A percentile compares a stretch with the other conserved stretches of the same genome.
Evolutionary conservation across 352 stramenopile genomes (phyloP).

Genomic region (Globisporangium splendens): DNA sequence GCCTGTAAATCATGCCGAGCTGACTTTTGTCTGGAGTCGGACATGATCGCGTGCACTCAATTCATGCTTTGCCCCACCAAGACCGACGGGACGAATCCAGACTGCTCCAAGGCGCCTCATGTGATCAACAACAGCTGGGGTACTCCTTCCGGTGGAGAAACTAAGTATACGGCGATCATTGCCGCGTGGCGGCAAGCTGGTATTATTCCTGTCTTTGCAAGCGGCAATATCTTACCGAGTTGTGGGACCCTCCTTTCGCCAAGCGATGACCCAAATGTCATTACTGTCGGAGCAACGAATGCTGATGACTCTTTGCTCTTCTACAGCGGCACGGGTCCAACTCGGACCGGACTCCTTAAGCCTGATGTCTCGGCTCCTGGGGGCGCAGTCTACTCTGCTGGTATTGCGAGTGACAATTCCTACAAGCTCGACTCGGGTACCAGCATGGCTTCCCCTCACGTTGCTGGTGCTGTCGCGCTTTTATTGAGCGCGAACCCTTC

Average conservation of each 20-base stretch:
- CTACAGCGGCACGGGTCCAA: slow-evolving; percentile 26
- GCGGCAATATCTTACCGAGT: slow-evolving; percentile 10
- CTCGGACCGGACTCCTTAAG: slow-evolving; percentile 16
- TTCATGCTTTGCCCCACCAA: slow-evolving; percentile 10
- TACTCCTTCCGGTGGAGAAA: neutral
- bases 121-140: slow-evolving; percentile 23
- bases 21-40: slow-evolving; percentile 6
- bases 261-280: slow-evolving; percentile 27
- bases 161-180: slow-evolving; percentile 10
- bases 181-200: slow-evolving; percentile 20
- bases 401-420: neutral
- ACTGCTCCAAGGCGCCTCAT: slow-evolving; percentile 11
- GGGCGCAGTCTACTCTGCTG: slow-evolving; percentile 5
- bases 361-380: slow-evolving; percentile 26
- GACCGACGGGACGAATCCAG: neutral
- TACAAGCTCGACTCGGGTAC: slow-evolving; percentile 16
- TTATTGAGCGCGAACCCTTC: slow-evolving; percentile 9
- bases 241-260: slow-evolving; percentile 23
- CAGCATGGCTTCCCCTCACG: slow-evolving; percentile 22
- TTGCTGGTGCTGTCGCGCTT: slow-evolving; percentile 18
- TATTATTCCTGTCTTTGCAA: slow-evolving; percentile 21
- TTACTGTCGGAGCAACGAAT: slow-evolving; percentile 29
- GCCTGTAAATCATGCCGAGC: slow-evolving; percentile 15
- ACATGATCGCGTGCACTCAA: slow-evolving; percentile 6
- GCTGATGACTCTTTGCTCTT: slow-evolving; percentile 13